phyloP scores from a whole-genome alignment of 1,284 basidiomycete genomes.

The Apiotrichum siamense region DNA sequence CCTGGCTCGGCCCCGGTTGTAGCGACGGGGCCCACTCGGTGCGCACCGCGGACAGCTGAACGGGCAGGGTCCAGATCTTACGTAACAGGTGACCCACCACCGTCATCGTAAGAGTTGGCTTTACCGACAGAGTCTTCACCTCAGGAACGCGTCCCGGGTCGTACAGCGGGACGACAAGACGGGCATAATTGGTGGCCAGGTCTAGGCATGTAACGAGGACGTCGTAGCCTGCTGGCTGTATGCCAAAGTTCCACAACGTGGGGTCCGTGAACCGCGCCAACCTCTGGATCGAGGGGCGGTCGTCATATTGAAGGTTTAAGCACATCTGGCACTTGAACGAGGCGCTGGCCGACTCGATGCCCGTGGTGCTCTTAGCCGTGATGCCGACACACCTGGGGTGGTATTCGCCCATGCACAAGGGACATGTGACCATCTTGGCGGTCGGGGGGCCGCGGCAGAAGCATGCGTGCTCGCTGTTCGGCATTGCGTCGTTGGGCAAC shows the following conservation, averaged over 20 bases:
- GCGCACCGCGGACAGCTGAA: slow-evolving; percentile 28
- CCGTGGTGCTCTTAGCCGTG: slow-evolving; percentile 16
- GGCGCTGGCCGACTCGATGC: slow-evolving; percentile 5
- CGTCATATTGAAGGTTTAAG: slow-evolving; percentile 22
- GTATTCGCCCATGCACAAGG: slow-evolving; percentile 27
- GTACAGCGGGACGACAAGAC: slow-evolving; percentile 18
- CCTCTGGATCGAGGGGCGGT: slow-evolving; percentile 27
- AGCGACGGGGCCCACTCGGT: neutral
- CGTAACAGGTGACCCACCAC: slow-evolving; percentile 25
- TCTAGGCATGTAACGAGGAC: slow-evolving; percentile 20
- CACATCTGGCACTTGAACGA: slow-evolving; percentile 41
- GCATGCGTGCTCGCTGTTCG: slow-evolving; percentile 23
- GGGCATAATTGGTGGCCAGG: slow-evolving; percentile 19
- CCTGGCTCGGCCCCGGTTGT: slow-evolving; percentile 3
- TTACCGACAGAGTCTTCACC: neutral
- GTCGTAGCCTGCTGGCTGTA: slow-evolving; percentile 26
- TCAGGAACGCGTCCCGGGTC: slow-evolving; percentile 10
- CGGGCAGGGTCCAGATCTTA: slow-evolving; percentile 36
- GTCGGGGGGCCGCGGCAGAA: slow-evolving; percentile 28
- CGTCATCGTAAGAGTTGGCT: neutral
- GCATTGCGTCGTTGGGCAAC: slow-evolving; percentile 26
- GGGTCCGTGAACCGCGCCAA: slow-evolving; percentile 20
- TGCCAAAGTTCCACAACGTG: slow-evolving; percentile 25
- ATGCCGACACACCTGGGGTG: slow-evolving; percentile 38
- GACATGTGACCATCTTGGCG: slow-evolving; percentile 30